phyloP scores from a whole-genome alignment of 768 basidiomycete genomes.

The Xerocomus potaroensis region DNA sequence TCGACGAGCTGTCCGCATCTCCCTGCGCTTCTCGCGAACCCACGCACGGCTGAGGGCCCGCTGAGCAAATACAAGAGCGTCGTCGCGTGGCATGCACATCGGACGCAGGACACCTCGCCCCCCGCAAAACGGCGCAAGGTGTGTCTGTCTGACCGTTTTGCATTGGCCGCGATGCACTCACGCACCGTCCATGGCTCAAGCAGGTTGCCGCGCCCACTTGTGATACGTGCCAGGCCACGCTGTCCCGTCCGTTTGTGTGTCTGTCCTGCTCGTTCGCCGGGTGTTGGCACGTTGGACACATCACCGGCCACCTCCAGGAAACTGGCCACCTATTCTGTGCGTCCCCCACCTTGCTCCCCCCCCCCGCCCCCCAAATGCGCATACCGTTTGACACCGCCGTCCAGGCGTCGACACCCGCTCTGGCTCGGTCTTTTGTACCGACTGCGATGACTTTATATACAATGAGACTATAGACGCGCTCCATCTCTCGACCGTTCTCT shows the following conservation, averaged over 20 bases:
- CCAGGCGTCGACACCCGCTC: conserved; percentile 70
- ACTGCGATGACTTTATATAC: conserved; percentile 75
- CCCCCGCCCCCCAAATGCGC: not conserved
- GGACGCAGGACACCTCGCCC: conserved; percentile 42
- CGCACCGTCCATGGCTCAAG: not conserved
- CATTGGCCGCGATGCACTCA: not conserved
- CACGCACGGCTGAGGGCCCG: conserved; percentile 23
- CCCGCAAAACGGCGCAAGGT: conserved; percentile 67
- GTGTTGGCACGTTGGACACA: conserved; percentile 65
- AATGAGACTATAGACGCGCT: conserved; percentile 47
- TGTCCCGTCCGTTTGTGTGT: conserved; percentile 68
- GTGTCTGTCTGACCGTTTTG: conserved; percentile 13
- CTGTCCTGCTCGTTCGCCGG: conserved; percentile 66
- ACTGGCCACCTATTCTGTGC: conserved; percentile 62
- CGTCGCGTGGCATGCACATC: conserved; percentile 50
- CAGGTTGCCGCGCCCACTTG: conserved; percentile 62
- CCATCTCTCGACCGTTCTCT: conserved; percentile 41
- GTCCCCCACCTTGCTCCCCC: conserved; percentile 26
- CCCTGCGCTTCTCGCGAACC: conserved; percentile 33
- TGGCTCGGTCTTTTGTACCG: conserved; percentile 69
- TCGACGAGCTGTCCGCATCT: conserved; percentile 40
- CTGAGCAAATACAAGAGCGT: conserved; percentile 51
- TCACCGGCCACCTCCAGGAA: conserved; percentile 51
- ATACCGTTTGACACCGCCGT: not conserved
- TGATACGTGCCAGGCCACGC: conserved; percentile 49